Base-by-base conservation (phyloP, 192 early-diverging fungal species). In the Cladochytrium replicatum region DNA sequence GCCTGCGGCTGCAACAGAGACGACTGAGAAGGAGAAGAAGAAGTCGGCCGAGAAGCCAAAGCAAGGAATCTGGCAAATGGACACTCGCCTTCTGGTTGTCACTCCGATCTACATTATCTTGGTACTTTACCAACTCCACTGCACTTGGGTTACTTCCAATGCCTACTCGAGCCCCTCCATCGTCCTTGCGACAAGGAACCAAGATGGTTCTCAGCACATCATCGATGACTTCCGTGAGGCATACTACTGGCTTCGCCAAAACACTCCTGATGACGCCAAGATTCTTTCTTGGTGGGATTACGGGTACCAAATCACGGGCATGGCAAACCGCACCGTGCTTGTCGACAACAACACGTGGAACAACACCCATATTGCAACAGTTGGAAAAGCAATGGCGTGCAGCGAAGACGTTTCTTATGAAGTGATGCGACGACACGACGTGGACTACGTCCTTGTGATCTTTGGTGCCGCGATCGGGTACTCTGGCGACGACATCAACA, bases 281-380 rank as follows among this genome's bases (percentile, higher is more conserved):
- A 83, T 99, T 47, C 82, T 98, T 69, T 88, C 93, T 8, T 99
- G 97, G 97, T 99, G 97, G 97, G 97, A 99, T 73, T 99, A 99
- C 60, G 97, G 97, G 1, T 99, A 99, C 71, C 97, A 99, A 69
- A 87, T 99, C 50, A 91, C 97, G 0, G 97, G 97, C 19, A 95
- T 99, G 91, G 87, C 95, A 9, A 91, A 99, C 64, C 80, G 95
- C 27, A 84, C 88, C 1, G 90, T 89, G 0, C 67, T 99, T 26
- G 97, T 99, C 19, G 97, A 99, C 73, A 99, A 99, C 80, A 99
- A 99, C 63, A 99, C 97, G 2, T 99, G 97, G 97, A 99, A 99
- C 83, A 99, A 99, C 80, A 99, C 97, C 2, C 97, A 99, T 50
- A 99, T 99, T 61, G 97, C 97, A 9, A 90, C 87, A 0, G 97